Evolutionary conservation across 805 yeast species (phyloP).

Genomic region (Cyberlindnera euphorbiiphila): DNA sequence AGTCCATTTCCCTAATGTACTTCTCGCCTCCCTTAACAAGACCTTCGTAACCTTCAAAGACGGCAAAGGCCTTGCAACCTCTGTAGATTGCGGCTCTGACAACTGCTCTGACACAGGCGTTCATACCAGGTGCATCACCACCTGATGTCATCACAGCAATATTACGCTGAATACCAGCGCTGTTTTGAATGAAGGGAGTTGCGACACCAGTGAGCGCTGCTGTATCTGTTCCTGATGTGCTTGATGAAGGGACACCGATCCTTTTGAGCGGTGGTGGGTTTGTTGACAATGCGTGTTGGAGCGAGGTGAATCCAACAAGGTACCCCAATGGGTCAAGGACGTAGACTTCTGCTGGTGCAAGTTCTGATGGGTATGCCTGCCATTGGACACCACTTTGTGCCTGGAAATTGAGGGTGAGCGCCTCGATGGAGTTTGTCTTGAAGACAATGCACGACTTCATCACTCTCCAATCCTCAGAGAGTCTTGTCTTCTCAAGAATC

Average conservation of each 20-base stretch:
- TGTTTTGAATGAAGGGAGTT: conserved; percentile 1
- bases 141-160: conserved; percentile 98
- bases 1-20: conserved; percentile 68
- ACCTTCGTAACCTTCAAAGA: conserved; percentile 94
- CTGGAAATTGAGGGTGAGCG: conserved; percentile 27
- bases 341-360: conserved; percentile 72
- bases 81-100: conserved; percentile 85
- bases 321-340: conserved; percentile 82
- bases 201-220: conserved; percentile 1
- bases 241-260: background rate
- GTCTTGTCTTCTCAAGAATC: conserved; percentile 27
- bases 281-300: conserved; percentile 53
- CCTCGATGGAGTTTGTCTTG: conserved; percentile 29
- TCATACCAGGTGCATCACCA: conserved; percentile 99
- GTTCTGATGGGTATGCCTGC: conserved; percentile 67
- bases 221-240: conserved; percentile 1
- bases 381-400: conserved; percentile 30
- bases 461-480: conserved; percentile 48
- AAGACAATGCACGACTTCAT: conserved; percentile 38
- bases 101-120: conserved; percentile 92
- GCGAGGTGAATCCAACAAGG: conserved; percentile 72
- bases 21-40: conserved; percentile 79
- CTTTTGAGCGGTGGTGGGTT: conserved; percentile 33
- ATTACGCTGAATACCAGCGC: conserved; percentile 28
- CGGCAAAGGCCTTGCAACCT: conserved; percentile 87